Evolutionary conservation across 495 filamentous ascomycete genomes (phyloP).

Genomic region (Pyrenula massariospora): DNA sequence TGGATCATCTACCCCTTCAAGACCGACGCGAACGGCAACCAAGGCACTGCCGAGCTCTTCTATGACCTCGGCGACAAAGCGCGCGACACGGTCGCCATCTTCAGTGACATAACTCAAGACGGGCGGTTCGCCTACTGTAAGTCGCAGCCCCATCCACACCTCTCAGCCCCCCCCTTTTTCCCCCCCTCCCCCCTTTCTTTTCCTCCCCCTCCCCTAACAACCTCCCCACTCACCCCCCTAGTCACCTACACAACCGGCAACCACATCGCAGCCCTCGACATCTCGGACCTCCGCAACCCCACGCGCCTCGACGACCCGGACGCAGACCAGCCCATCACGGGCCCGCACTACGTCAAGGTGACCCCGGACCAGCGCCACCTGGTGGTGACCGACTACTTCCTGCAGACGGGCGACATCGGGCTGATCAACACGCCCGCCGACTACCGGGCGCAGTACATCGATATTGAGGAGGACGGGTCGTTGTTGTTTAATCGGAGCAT

Average conservation of each 20-base stretch:
- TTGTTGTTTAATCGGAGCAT: constrained; percentile 46
- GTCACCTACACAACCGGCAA: constrained; percentile 49
- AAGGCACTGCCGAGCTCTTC: constrained; percentile 42
- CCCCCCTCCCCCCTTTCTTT: background rate
- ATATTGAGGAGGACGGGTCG: constrained; percentile 40
- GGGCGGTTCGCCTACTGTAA: constrained; percentile 41
- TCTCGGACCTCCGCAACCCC: constrained; percentile 45
- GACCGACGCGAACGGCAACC: constrained; percentile 37
- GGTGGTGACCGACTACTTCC: constrained; percentile 53
- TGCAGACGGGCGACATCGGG: constrained; percentile 50
- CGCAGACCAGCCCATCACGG: constrained; percentile 44
- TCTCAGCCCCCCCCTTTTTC: background rate
- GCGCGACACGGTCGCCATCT: constrained; percentile 46
- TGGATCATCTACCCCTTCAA: constrained; percentile 56
- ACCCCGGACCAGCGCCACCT: constrained; percentile 53
- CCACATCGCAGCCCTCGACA: constrained; percentile 53
- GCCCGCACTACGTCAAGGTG: constrained; percentile 54
- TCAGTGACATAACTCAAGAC: constrained; percentile 46
- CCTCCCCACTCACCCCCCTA: background rate
- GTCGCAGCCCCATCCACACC: background rate
- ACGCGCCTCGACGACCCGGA: constrained; percentile 49
- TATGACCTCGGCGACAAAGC: constrained; percentile 47
- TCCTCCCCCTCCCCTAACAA: background rate
- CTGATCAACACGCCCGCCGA: constrained; percentile 52
- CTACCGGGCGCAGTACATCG: constrained; percentile 51